Base-by-base conservation (phyloP, 768 basidiomycete genomes). In the Boletus pseudopeckii region DNA sequence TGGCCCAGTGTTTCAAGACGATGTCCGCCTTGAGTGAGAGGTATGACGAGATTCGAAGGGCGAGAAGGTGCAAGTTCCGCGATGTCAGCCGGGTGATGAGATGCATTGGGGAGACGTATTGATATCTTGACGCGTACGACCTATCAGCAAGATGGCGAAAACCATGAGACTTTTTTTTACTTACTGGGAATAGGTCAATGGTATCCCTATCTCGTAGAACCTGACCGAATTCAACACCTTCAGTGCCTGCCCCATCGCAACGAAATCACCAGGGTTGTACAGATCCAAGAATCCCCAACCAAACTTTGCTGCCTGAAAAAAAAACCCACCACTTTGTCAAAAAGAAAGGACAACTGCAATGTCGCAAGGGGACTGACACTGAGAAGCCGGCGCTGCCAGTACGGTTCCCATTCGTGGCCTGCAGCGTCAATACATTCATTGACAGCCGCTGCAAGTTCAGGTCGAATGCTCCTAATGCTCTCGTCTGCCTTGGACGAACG, bases 1-100 rank as follows among this genome's bases (percentile, higher is more conserved):
- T 86, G 1, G 97, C 97, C 97, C 97, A 99, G 65, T 98, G 96
- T 58, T 86, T 90, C 39, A 99, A 75, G 1, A 98, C 93, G 0
- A 83, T 80, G 58, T 94, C 89, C 1, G 93, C 88, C 48, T 90
- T 88, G 42, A 98, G 76, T 15, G 81, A 80, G 30, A 98, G 80
- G 71, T 85, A 93, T 1, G 83, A 78, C 3, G 95, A 94, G 57
- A 98, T 86, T 24, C 94, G 85, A 17, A 98, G 82, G 8, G 96
- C 93, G 42, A 98, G 85, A 1, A 98, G 81, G 65, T 99, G 95
- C 55, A 93, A 77, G 57, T 92, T 92, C 14, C 94, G 85, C 0
- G 92, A 80, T 7, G 92, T 90, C 20, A 99, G 77, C 6, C 94
- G 85, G 17, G 82, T 74, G 46, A 98, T 84, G 39, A 98, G 82